Base-by-base conservation (phyloP, 257 asterid genomes). In the Solanum rostratum region DNA sequence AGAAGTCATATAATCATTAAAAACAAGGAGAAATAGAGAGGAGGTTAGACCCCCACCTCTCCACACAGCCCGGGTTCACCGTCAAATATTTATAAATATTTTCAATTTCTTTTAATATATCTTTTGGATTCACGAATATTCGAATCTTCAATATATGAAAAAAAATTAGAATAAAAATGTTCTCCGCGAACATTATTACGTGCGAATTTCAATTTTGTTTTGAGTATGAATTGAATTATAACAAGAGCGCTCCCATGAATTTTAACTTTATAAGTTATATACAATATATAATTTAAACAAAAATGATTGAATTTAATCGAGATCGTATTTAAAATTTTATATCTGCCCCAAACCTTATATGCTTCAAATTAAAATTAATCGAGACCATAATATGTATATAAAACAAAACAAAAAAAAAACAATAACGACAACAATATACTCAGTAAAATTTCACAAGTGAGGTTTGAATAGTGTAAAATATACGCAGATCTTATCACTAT, bases 131-230 rank as follows among this genome's bases (percentile, higher is more conserved):
- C 1, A 6, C 2, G 0, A 0, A 69, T 69, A 1, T 33, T 69
- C 15, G 2, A 39, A 1, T 10, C 1, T 69, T 9, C 10, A 69
- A 0, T 69, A 37, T 16, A 33, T 33, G 1, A 0, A 10, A 69
- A 19, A 37, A 68, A 18, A 4, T 4, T 69, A 4, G 0, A 1
- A 0, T 19, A 20, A 13, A 8, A 33, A 1, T 33, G 0, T 6
- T 68, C 1, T 0, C 0, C 2, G 5, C 5, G 16, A 4, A 29
- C 14, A 2, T 8, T 16, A 30, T 2, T 15, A 1, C 0, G 37
- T 15, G 27, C 4, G 27, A 27, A 68, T 68, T 68, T 68, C 27
- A 68, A 37, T 0, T 68, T 68, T 68, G n/a, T n/a, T n/a, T n/a
- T n/a, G n/a, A n/a, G n/a, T n/a, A n/a, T n/a, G n/a, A n/a, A n/a